Evolutionary conservation across 331 rosid genomes (phyloP).

Genomic region (Rhamnella rubrinervis): DNA sequence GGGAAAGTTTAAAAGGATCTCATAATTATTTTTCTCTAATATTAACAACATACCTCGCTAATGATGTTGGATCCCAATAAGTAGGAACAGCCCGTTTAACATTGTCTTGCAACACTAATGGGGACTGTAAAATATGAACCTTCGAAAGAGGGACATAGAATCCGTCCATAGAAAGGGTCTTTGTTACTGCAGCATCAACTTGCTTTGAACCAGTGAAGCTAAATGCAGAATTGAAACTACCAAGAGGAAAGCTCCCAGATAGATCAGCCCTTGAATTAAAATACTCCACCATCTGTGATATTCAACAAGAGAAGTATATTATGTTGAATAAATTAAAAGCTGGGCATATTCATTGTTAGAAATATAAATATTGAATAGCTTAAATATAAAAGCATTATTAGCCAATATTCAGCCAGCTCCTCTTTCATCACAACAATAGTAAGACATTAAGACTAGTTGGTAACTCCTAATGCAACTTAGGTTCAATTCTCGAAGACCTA

Average conservation of each 20-base stretch:
- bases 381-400: too few relatives aligned
- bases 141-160: conserved; percentile 74
- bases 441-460: not conserved
- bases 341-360: too few relatives aligned
- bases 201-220: conserved; percentile 85
- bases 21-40: conserved; percentile 21
- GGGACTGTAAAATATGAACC: conserved; percentile 56
- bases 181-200: conserved; percentile 60
- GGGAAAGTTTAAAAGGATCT: conserved; percentile 14
- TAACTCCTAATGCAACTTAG: conserved; percentile 1
- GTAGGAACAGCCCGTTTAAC: conserved; percentile 69
- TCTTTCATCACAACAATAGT: not conserved
- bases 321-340: too few relatives aligned
- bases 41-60: conserved; percentile 69
- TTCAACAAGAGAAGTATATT: conserved; percentile 20
- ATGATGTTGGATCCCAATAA: conserved; percentile 77
- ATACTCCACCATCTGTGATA: conserved; percentile 84
- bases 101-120: conserved; percentile 54
- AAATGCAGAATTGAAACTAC: conserved; percentile 81
- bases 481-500: not conserved
- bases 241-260: conserved; percentile 65
- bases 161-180: conserved; percentile 73
- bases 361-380: too few relatives aligned
- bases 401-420: conserved; percentile 1
- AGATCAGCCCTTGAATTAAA: conserved; percentile 65